Conservation (phyloP, 257 asterid genomes). For the Solanum corneliomulleri region DNA sequence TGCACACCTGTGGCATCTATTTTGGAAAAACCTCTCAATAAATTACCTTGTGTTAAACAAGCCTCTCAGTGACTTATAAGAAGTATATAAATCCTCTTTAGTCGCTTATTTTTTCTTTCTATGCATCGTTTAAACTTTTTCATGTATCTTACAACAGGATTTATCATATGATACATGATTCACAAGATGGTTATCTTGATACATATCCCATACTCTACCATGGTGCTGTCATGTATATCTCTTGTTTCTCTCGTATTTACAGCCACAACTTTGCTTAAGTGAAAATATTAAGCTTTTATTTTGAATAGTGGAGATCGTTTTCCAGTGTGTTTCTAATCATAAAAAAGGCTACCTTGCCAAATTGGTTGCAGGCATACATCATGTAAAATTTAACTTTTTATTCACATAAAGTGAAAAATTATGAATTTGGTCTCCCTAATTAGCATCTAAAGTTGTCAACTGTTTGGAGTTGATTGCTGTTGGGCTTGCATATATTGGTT, state of each 20-base stretch:
- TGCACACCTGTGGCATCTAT: background rate
- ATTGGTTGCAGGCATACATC: background rate
- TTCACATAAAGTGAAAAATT: background rate
- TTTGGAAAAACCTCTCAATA: background rate
- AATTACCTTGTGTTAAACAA: background rate
- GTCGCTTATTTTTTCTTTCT: background rate
- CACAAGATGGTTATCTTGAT: background rate
- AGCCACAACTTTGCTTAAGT: background rate
- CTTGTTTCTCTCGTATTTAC: background rate
- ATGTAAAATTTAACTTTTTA: background rate
- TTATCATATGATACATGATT: background rate
- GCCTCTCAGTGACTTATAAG: background rate
- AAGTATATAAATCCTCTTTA: background rate
- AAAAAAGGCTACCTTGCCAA: background rate
- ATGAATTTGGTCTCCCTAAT: background rate
- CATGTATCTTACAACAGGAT: background rate
- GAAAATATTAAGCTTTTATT: background rate
- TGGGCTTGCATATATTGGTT: background rate
- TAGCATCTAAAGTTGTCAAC: background rate
- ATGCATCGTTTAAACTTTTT: background rate
- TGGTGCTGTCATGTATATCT: background rate
- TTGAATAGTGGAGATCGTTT: background rate
- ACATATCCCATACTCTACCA: background rate
- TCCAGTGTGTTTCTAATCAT: background rate
- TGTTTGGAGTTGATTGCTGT: background rate